Percentiles rank a stretch among this genome's conserved stretches.
phyloP scores from a whole-genome alignment of 768 basidiomycete species.

The Brasilioporus rufonigricans region DNA sequence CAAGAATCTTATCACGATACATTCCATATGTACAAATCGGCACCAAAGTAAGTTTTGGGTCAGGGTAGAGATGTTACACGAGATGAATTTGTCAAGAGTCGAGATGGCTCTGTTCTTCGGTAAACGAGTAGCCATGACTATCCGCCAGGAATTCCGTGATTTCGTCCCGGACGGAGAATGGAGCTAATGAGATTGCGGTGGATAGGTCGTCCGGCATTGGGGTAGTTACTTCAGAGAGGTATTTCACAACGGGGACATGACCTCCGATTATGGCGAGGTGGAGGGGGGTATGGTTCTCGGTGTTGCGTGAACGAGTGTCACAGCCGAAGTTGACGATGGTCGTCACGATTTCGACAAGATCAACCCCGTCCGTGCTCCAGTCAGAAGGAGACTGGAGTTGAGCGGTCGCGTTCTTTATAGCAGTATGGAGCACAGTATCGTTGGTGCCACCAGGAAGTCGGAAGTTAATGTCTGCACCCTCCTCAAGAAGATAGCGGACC shows the following conservation, averaged over 20 bases:
- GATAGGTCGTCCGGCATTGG: neutral
- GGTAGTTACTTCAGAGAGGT: neutral
- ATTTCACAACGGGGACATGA: neutral
- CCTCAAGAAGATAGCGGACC: neutral
- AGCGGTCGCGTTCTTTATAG: neutral
- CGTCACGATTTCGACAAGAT: neutral
- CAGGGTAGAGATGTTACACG: too few species aligned
- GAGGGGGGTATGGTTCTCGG: neutral
- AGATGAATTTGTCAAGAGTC: too few species aligned
- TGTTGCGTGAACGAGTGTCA: neutral
- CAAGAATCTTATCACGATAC: too few species aligned
- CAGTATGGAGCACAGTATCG: neutral
- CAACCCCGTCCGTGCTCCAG: neutral
- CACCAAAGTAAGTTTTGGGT: too few species aligned
- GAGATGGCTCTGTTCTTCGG: neutral
- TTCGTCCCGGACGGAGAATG: neutral
- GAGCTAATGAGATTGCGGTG: neutral
- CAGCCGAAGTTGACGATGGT: neutral
- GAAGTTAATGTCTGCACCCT: neutral
- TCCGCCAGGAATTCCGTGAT: neutral
- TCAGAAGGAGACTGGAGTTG: neutral
- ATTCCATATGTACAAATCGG: too few species aligned
- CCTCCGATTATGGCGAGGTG: neutral
- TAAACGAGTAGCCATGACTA: neutral
- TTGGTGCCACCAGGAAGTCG: neutral